Evolutionary conservation across 345 rosid species (phyloP).

Genomic region (Linum tenue): DNA sequence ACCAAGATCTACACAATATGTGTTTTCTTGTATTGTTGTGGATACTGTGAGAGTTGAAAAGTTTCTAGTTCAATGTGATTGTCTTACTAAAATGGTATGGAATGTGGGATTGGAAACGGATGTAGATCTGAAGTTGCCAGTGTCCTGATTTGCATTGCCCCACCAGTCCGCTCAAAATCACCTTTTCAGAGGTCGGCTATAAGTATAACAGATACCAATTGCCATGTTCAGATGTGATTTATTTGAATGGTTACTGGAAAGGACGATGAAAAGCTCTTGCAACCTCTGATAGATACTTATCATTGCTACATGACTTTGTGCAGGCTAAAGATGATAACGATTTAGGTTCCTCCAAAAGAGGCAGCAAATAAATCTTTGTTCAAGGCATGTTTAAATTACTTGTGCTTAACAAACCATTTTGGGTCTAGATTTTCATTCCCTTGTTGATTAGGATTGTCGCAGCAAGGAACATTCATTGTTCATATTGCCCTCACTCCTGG

Average conservation of each 20-base stretch:
- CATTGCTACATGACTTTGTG: constrained; percentile 7
- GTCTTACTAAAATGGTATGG: too few relatives aligned
- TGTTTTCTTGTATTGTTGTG: too few relatives aligned
- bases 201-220: neutral
- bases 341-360: constrained; percentile 72
- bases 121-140: constrained; percentile 71
- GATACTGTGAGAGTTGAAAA: too few relatives aligned
- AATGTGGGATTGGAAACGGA: too few relatives aligned
- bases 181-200: constrained; percentile 94
- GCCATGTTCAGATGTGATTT: neutral
- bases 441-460: constrained; percentile 3
- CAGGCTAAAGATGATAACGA: constrained; percentile 83
- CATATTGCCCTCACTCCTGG: too few relatives aligned
- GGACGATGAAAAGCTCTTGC: neutral
- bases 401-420: neutral
- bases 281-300: constrained; percentile 10
- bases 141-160: constrained; percentile 69
- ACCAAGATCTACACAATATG: too few relatives aligned
- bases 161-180: constrained; percentile 78
- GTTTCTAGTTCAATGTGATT: neutral
- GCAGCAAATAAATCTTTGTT: constrained; percentile 75
- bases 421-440: constrained; percentile 8
- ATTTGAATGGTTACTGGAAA: neutral
- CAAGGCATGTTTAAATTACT: constrained; percentile 51
- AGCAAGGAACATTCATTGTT: too few relatives aligned